phyloP scores from a whole-genome alignment of 2,329 filamentous ascomycete species.

The Simplicillium sp. region DNA sequence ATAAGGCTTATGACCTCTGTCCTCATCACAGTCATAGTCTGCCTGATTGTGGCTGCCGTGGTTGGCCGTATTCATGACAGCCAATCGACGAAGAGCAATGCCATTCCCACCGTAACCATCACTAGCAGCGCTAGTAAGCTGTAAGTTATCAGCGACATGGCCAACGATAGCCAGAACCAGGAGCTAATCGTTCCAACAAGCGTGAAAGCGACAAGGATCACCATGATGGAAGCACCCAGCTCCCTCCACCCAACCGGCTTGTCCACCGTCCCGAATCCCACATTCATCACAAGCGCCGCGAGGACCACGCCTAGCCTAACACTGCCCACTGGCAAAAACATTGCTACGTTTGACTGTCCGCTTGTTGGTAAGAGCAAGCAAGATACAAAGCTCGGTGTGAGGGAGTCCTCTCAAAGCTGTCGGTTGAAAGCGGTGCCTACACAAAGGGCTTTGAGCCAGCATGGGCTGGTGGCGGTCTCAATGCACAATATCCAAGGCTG shows the following conservation, averaged over 20 bases:
- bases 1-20: conserved; percentile 2
- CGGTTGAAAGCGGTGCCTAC: neutral
- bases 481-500: neutral
- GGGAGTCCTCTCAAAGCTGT: neutral
- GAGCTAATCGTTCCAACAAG: neutral
- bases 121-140: neutral
- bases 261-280: neutral
- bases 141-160: neutral
- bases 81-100: neutral
- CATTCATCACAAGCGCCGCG: neutral
- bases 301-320: neutral
- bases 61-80: conserved; percentile 5
- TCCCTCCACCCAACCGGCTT: neutral
- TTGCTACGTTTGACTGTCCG: neutral
- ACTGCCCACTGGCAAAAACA: neutral
- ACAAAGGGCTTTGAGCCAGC: no score
- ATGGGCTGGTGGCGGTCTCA: neutral
- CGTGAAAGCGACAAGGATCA: neutral
- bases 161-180: neutral
- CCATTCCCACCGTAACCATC: neutral
- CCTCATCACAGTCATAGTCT: neutral
- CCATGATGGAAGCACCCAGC: neutral
- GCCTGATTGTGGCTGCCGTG: conserved; percentile 1
- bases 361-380: neutral
- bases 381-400: neutral